Conservation (phyloP, 768 basidiomycete genomes). For the Mycena filopes region DNA sequence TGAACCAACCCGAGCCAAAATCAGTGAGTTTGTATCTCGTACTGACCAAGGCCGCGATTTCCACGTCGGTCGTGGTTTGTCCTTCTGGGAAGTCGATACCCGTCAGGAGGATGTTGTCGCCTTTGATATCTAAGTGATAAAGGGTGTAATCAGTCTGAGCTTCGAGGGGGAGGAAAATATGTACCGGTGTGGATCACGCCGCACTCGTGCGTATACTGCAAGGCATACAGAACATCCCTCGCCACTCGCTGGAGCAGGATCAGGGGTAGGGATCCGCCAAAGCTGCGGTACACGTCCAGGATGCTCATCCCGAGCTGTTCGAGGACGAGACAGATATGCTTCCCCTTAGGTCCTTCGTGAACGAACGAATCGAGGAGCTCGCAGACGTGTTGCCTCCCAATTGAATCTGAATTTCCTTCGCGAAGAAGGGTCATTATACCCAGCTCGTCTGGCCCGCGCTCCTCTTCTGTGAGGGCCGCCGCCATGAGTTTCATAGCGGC, state of each 20-base stretch:
- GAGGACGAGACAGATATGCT: slow-evolving; percentile 86
- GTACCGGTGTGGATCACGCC: slow-evolving; percentile 75
- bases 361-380: slow-evolving; percentile 83
- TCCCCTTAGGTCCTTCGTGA: slow-evolving; percentile 80
- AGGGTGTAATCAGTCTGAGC: neutral
- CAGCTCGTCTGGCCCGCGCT: slow-evolving; percentile 51
- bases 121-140: neutral
- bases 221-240: slow-evolving; percentile 62
- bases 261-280: slow-evolving; percentile 54
- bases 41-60: neutral
- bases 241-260: slow-evolving; percentile 63
- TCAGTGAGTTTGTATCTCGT: neutral
- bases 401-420: no score
- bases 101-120: slow-evolving; percentile 11
- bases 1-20: slow-evolving; percentile 7
- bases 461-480: neutral
- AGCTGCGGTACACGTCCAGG: slow-evolving; percentile 62
- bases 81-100: neutral
- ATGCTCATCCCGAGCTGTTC: slow-evolving; percentile 86
- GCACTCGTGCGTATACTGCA: slow-evolving; percentile 68
- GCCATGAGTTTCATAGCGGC: neutral
- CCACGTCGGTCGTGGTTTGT: neutral
- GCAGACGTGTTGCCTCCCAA: slow-evolving; percentile 76
- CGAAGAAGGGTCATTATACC: slow-evolving; percentile 58
- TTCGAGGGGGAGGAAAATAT: no score